Evolutionary conservation across 495 filamentous ascomycete species (phyloP), one percentile per base, ranked within the genome.

Genomic region (Paragyromitra xinjiangensis): DNA sequence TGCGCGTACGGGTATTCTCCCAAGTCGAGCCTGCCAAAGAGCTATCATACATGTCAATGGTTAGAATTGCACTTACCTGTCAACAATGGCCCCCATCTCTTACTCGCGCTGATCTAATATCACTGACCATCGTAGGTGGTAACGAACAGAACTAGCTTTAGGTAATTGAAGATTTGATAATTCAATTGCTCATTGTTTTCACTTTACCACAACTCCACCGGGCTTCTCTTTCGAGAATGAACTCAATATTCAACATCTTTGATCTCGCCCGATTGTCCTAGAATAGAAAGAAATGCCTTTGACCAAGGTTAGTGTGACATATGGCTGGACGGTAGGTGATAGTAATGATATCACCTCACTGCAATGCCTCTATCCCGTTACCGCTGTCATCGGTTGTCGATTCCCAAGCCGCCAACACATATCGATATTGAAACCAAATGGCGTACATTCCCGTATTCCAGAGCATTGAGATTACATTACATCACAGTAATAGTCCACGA

Each of bases 161-260:
- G 71, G 63, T 73, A 73, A 73, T 67, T 58, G 69, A 71, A 39
- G 39, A 24, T 70, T 40, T 62, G 24, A n/a, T 63, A 51, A 63
- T 71, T 39, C 8, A 58, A 48, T 40, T 67, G 11, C 7, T 26
- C 7, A 62, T 6, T n/a, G 22, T 7, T 22, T n/a, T 50, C 16
- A 22, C 42, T 40, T 39, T 19, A 34, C 8, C 6, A 22, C 37
- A 34, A 26, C 71, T 59, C 71, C 14, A 73, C 50, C 53, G 51
- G 19, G 24, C 62, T 44, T 45, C 71, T 66, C 37, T 53, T 58
- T 73, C 2, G 16, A 45, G 69, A 12, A 66, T 11, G 3, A 22
- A 14, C 34, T 50, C 16, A 16, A 66, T 39, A 19, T 11, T 66
- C 24, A 11, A 26, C 22, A 7, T 24, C 19, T 19, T 69, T 24